phyloP scores from a whole-genome alignment of 768 basidiomycete species.

The Sistotremastrum suecicum region DNA sequence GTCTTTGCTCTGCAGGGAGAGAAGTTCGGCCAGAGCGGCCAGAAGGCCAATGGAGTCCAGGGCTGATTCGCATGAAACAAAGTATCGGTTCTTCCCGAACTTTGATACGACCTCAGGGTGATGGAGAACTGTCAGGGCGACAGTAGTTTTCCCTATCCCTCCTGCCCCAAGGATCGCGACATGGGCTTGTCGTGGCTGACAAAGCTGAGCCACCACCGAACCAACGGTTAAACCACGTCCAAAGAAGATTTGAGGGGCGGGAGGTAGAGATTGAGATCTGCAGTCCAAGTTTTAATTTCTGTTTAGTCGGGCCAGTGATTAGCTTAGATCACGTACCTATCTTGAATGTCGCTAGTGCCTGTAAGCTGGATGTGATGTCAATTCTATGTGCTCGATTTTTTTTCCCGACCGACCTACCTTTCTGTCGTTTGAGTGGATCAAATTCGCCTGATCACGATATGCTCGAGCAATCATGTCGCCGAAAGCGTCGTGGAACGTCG shows the following conservation, averaged over 20 bases:
- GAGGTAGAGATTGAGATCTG: too few relatives aligned
- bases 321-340: too few relatives aligned
- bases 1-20: conserved; percentile 1
- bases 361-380: too few relatives aligned
- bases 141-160: conserved; percentile 27
- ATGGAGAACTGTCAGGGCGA: conserved; percentile 20
- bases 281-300: too few relatives aligned
- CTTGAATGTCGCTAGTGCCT: too few relatives aligned
- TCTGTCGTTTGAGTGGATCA: too few relatives aligned
- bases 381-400: too few relatives aligned
- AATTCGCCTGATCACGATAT: too few relatives aligned
- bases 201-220: background rate
- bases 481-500: too few relatives aligned
- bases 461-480: too few relatives aligned
- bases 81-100: conserved; percentile 15
- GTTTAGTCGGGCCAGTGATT: too few relatives aligned
- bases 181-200: background rate
- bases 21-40: conserved; percentile 14
- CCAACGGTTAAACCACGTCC: conserved; percentile 7
- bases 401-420: too few relatives aligned
- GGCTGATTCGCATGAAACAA: conserved; percentile 22
- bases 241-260: conserved; percentile 2
- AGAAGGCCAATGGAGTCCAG: conserved; percentile 14
- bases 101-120: conserved; percentile 9
- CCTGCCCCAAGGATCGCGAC: conserved; percentile 15